Evolutionary conservation across 2,329 filamentous ascomycete genomes (phyloP), one percentile per base, ranked within the genome.

Genomic region (Pestalotiopsis sp.): DNA sequence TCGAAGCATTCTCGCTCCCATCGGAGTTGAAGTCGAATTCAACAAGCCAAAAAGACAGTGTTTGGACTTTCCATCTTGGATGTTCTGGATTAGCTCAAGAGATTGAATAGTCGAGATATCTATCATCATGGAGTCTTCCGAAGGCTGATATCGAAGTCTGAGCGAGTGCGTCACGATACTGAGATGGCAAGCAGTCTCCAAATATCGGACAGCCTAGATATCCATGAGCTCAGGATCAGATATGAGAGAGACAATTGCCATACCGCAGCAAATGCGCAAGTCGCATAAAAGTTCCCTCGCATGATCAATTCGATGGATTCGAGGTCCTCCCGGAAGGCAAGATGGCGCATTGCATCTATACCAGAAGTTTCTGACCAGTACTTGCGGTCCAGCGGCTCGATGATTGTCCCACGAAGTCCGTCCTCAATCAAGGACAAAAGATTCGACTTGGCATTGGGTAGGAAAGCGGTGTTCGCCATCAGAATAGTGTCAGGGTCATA

Each of bases 121-220:
- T 73, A 98, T 97, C 88, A 97, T 93, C 95, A 98, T 97, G 0
- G 94, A 93, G 27, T 95, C 93, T 76, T 97, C 93, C 0, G 94
- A 94, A 1, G 94, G 92, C 75, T 95, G 91, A 73, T 97, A 98
- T 71, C 90, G 91, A 75, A 98, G 92, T 3, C 94, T 90, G 40
- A 98, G 86, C 23, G 95, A 95, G 77, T 96, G 91, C n/a, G 87
- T 84, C 3, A 90, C 86, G 76, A 97, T 96, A 0, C 86, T 89
- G 69, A 91, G 85, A 4, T 85, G 85, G 70, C 94, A 85, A 6
- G 90, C 88, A 1, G 91, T 80, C 68, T 97, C 92, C 61, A 97
- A 87, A 77, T 93, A 97, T 75, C 93, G 93, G 77, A 98, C 84
- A 3, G 86, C 92, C 93, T 97, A 40, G 2, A 25, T 36, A 20